Percentiles rank a stretch among this genome's conserved stretches.
Conservation (phyloP, 495 filamentous ascomycete genomes). For the Xylaria castorea region DNA sequence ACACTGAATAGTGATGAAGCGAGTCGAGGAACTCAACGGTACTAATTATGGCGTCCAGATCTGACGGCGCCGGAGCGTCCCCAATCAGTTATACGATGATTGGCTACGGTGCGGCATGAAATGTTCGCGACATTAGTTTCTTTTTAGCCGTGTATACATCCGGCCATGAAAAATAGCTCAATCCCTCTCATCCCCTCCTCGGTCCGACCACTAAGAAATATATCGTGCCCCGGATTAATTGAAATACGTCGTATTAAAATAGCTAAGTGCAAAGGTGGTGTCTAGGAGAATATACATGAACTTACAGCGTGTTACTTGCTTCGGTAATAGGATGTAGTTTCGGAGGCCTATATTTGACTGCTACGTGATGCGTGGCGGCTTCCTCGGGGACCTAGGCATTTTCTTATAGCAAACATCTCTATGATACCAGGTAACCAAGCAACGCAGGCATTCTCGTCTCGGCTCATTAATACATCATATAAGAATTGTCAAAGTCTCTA, state of each 20-base stretch:
- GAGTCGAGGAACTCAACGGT: not conserved
- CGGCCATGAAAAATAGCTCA: slow-evolving; percentile 6
- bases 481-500: not conserved
- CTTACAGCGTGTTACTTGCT: not conserved
- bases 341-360: not conserved
- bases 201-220: not conserved
- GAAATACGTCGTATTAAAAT: slow-evolving; percentile 2
- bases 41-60: not conserved
- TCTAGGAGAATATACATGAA: not conserved
- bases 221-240: not conserved
- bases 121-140: not conserved
- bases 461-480: not conserved
- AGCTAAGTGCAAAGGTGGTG: not conserved
- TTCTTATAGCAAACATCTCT: not conserved
- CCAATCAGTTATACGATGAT: not conserved
- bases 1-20: not conserved
- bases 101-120: slow-evolving; percentile 5
- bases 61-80: slow-evolving; percentile 6
- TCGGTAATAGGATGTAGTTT: not conserved
- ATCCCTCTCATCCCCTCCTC: slow-evolving; percentile 7
- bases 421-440: not conserved
- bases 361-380: too few species aligned
- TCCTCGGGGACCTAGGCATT: not conserved
- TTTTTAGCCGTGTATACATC: slow-evolving; percentile 19
- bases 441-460: not conserved